Base-by-base conservation (phyloP, 1,139 yeast genomes). In the Yamadazyma diospyri region DNA sequence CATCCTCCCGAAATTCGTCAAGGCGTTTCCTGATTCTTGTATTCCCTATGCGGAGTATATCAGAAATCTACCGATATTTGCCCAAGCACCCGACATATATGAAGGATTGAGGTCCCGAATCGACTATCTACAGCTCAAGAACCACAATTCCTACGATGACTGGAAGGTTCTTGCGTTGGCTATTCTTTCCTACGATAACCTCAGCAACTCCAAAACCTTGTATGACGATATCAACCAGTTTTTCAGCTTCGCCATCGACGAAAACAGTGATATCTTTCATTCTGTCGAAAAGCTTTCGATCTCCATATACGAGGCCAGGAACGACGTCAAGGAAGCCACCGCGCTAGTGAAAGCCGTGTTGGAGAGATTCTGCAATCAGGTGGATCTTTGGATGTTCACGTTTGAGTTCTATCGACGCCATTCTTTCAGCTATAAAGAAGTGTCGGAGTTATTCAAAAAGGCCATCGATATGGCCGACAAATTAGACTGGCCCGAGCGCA, bases 401-500 rank as follows among this genome's bases (percentile, higher is more conserved):
- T 50, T 57, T 27, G 59, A 64, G 5, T 64, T 70, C 52, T 74
- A 68, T 37, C 51, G 48, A 29, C 43, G 55, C 21, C 44, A 59
- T 37, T 54, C 55, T 1, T 36, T 41, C 9, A 49, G 47, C 7
- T 34, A 40, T 23, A 37, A 33, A 23, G 43, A 12, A 1, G 55
- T 64, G 1, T 36, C 50, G 0, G 44, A 39, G 2, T 37, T 69
- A 1, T 60, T 71, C 33, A 45, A 47, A 8, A 46, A 47, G 3
- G 77, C 76, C 0, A 37, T 64, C 2, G 42, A 38, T 5, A 29
- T 48, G 11, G 51, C 61, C 1, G 43, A 40, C 11, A 34, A 41
- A 2, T 39, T 76, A 32, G 82, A 78, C 42, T 61, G 69, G 63
- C 79, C 82, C 0, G 78, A 75, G 33, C 53, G 67, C 27, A 41